phyloP scores from a whole-genome alignment of 768 basidiomycete genomes.

The Porpolomopsis calyptriformis region DNA sequence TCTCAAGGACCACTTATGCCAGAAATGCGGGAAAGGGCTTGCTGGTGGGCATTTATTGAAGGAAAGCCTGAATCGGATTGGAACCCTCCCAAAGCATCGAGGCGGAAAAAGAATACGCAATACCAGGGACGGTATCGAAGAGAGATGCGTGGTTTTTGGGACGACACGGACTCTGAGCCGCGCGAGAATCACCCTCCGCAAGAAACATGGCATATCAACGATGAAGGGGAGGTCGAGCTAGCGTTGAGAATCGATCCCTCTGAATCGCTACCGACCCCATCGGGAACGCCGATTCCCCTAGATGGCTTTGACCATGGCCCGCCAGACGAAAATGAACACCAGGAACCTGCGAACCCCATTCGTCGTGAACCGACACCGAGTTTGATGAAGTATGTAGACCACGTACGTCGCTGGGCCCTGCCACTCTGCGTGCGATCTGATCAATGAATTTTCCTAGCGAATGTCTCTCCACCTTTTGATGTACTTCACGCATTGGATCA shows the following conservation, averaged over 20 bases:
- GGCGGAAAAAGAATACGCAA: conserved; percentile 17
- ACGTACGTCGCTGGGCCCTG: conserved; percentile 34
- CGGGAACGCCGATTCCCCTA: conserved; percentile 26
- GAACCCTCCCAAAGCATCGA: conserved; percentile 42
- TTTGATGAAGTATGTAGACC: conserved; percentile 51
- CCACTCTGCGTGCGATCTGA: conserved; percentile 5
- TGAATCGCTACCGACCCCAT: conserved; percentile 32
- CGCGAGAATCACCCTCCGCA: conserved; percentile 8
- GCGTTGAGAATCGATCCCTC: conserved; percentile 24
- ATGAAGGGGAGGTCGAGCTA: conserved; percentile 35
- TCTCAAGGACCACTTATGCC: conserved; percentile 38
- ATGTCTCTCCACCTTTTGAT: conserved; percentile 66
- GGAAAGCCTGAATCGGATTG: conserved; percentile 62
- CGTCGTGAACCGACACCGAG: conserved; percentile 51
- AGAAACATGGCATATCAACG: conserved; percentile 25
- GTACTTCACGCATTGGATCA: conserved; percentile 80
- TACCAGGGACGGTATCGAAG: conserved; percentile 12
- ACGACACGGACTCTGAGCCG: conserved; percentile 16
- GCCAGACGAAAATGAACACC: conserved; percentile 3
- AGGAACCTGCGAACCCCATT: conserved; percentile 12
- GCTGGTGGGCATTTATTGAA: conserved; percentile 71
- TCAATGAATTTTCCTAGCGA: conserved; percentile 34
- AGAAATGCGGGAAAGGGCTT: conserved; percentile 59
- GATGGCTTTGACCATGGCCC: conserved; percentile 9
- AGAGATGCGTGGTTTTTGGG: conserved; percentile 30